phyloP scores from a whole-genome alignment of 257 asterid species.

The Ocimum tenuiflorum region DNA sequence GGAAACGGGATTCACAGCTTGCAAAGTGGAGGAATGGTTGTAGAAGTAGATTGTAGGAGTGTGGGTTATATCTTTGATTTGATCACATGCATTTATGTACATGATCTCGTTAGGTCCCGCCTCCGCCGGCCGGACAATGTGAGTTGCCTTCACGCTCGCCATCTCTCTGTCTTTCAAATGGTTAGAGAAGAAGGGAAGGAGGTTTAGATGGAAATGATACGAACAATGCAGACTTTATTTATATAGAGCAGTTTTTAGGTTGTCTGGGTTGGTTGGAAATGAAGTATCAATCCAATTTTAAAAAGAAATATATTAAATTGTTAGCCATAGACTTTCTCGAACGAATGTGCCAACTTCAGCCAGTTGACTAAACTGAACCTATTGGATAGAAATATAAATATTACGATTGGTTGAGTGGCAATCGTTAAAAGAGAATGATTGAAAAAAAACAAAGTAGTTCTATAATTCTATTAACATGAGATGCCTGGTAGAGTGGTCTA shows the following conservation, averaged over 20 bases:
- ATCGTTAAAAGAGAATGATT: not conserved
- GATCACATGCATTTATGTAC: constrained; percentile 44
- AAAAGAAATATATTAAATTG: too few relatives aligned
- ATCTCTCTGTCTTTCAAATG: not conserved
- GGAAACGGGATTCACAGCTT: constrained; percentile 4
- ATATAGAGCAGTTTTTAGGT: not conserved
- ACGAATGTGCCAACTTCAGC: constrained; percentile 2
- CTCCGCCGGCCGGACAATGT: constrained; percentile 53
- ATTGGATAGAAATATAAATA: not conserved
- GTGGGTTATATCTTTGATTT: constrained; percentile 46
- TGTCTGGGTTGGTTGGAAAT: not conserved
- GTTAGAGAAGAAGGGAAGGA: not conserved
- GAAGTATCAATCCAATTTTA: not conserved
- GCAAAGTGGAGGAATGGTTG: constrained; percentile 15
- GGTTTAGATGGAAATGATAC: not conserved
- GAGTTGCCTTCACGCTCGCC: constrained; percentile 34
- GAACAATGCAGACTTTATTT: not conserved
- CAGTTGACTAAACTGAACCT: constrained; percentile 1
- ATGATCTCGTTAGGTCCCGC: constrained; percentile 33
- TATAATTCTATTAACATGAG: too few relatives aligned
- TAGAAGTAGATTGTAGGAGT: constrained; percentile 53
- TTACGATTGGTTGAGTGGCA: constrained; percentile 2
- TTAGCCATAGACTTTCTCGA: not conserved
- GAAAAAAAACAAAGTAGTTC: too few relatives aligned
- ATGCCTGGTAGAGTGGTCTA: too few relatives aligned